Base-by-base conservation (phyloP, 2,329 filamentous ascomycete species). In the Fusarium humuli region DNA sequence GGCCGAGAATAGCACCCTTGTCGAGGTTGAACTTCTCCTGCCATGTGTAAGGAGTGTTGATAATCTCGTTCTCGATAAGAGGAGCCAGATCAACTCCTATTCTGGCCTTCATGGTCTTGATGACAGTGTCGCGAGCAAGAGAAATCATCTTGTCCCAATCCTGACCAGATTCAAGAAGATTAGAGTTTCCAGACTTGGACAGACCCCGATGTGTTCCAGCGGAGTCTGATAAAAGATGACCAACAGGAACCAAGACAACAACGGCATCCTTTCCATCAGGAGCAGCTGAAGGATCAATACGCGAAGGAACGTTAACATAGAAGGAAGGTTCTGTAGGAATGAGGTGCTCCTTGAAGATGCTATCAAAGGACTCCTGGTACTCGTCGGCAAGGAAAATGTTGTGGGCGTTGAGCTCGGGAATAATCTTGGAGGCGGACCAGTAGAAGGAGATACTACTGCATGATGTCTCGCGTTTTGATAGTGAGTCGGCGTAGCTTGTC, bases 361-460 rank as follows among this genome's bases (percentile, higher is more conserved):
- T 86, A 77, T 94, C 91, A 74, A 94, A 94, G n/a, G 86, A 90
- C 72, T 91, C 89, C 53, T 84, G 84, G 77, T 93, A 94, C 69
- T 91, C 84, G 71, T 92, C 88, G 4, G 91, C 91, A 9, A 94
- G 86, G 81, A 94, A 94, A 73, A 94, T 92, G 77, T 94, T 94
- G 80, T 94, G 92, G 0, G 89, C 87, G 20, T 85, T 82, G 4
- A 94, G 84, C 77, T 91, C 86, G 0, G 88, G 86, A 3, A 93
- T 81, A 54, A 85, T 83, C 53, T 83, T 81, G 62, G 87, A 83
- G 22, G 93, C 83, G 5, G 87, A 86, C 91, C 91, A 94, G 83
- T 93, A 94, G 80, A 94, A 94, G 7, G 90, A 92, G 70, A 94
- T 91, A 61, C 89, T 91, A 68, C 88, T 91, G 80, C 91, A 93